Percentiles rank a stretch among this genome's conserved stretches.
Conservation (phyloP, 257 asterid genomes). For the Gentiana straminea region DNA sequence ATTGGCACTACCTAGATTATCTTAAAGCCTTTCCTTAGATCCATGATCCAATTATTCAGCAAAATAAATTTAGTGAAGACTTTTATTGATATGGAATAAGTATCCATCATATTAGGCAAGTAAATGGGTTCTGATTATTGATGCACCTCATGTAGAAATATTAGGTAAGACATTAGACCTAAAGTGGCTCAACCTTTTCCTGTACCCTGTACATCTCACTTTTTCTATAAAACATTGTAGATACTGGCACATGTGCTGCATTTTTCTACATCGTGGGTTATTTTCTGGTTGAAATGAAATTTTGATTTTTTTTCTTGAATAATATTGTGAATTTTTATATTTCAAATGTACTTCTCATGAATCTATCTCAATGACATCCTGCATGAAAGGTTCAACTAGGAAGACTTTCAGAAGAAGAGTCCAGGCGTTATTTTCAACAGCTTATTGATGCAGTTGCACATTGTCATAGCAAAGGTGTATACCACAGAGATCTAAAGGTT, state of each 20-base stretch:
- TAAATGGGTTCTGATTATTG: no score
- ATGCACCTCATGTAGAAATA: no score
- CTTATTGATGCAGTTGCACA: conserved; percentile 85
- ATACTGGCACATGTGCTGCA: no score
- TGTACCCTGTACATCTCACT: no score
- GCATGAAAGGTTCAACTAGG: conserved; percentile 59
- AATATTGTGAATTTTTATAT: neutral
- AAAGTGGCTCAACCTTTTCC: no score
- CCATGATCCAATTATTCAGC: neutral
- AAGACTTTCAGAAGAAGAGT: conserved; percentile 65
- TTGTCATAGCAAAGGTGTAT: conserved; percentile 91
- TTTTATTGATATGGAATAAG: no score
- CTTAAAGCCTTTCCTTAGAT: neutral
- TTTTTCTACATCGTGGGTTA: neutral
- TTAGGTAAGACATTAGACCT: no score
- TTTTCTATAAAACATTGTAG: no score
- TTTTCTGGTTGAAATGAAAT: neutral
- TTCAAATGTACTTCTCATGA: neutral
- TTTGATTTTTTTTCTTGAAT: neutral
- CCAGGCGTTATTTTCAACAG: conserved; percentile 85
- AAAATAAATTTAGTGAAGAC: no score
- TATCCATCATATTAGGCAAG: no score
- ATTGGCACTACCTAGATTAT: neutral
- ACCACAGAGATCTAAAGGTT: conserved; percentile 94
- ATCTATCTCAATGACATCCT: conserved; percentile 6